A percentile compares a stretch with the other conserved stretches of the same genome.
Conservation (phyloP, 257 asterid species). For the Plantago major region DNA sequence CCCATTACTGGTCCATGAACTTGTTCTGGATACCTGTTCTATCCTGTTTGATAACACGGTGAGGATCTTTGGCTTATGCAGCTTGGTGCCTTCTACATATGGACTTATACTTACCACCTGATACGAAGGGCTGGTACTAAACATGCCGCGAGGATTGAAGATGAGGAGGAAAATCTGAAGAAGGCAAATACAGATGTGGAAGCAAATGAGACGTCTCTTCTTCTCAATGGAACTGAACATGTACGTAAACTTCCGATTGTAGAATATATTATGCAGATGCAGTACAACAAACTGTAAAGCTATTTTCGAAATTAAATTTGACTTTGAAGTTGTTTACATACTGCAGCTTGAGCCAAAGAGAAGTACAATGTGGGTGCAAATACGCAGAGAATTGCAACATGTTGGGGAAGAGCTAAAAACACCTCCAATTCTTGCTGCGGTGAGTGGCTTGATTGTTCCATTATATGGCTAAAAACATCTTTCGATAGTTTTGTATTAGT, state of each 20-base stretch:
- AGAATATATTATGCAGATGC: not conserved
- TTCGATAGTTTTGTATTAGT: too few relatives aligned
- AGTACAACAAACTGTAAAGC: constrained; percentile 28
- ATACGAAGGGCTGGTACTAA: constrained; percentile 42
- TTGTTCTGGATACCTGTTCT: not conserved
- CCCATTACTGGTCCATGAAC: too few relatives aligned
- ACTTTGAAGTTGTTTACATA: not conserved
- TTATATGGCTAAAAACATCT: not conserved
- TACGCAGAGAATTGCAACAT: constrained; percentile 32
- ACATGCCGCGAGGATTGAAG: constrained; percentile 30
- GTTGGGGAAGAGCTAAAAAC: constrained; percentile 60
- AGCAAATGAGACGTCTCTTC: constrained; percentile 40
- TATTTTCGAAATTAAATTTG: not conserved
- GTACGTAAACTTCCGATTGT: constrained; percentile 12
- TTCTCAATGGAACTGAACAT: constrained; percentile 33
- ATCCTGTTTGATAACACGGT: not conserved
- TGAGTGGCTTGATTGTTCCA: constrained; percentile 25
- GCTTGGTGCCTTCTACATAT: constrained; percentile 78
- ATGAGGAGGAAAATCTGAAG: constrained; percentile 23
- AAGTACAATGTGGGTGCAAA: constrained; percentile 23
- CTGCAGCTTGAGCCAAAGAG: constrained; percentile 19
- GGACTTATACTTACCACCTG: constrained; percentile 69
- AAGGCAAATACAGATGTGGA: constrained; percentile 57
- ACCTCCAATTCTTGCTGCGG: constrained; percentile 75
- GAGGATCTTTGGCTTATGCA: constrained; percentile 21